These are phyloP conservation scores for Lolium perenne DNA, from an alignment of 176 grass and related monocot species.

Conservation along the genomic window DNA sequence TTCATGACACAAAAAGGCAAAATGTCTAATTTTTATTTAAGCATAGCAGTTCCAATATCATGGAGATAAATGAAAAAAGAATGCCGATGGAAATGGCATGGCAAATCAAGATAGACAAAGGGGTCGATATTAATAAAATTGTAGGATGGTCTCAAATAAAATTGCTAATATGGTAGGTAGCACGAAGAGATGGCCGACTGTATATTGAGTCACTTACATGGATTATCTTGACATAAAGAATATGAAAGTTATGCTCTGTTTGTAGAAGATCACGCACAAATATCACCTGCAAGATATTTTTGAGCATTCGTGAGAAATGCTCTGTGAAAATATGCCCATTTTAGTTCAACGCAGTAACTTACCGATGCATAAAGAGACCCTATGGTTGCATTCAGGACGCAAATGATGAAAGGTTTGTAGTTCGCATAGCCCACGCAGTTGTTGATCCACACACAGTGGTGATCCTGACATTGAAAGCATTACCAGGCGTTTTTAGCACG, in stretches of 20 bases:
- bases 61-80: not conserved
- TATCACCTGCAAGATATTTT: constrained; percentile 61
- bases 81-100: not conserved
- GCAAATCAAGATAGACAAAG: not conserved
- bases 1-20: not conserved
- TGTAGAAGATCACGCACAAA: constrained; percentile 68
- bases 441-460: constrained; percentile 97
- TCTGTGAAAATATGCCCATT: not conserved
- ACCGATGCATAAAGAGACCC: constrained; percentile 86
- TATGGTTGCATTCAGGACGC: constrained; percentile 76
- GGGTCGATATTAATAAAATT: not conserved
- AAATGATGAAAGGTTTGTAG: constrained; percentile 90
- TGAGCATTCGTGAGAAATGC: not conserved
- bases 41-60: not conserved
- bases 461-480: constrained; percentile 69
- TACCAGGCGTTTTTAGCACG: not conserved
- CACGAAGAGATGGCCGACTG: constrained; percentile 3
- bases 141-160: not conserved
- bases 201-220: constrained; percentile 64
- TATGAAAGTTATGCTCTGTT: constrained; percentile 62
- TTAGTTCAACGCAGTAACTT: constrained; percentile 25
- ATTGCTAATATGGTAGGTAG: not conserved
- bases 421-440: constrained; percentile 97
- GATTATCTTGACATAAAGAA: constrained; percentile 63
- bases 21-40: not conserved